These are phyloP conservation scores for Isatis tinctoria DNA, from an alignment of 345 rosid species.

Conservation along the genomic window DNA sequence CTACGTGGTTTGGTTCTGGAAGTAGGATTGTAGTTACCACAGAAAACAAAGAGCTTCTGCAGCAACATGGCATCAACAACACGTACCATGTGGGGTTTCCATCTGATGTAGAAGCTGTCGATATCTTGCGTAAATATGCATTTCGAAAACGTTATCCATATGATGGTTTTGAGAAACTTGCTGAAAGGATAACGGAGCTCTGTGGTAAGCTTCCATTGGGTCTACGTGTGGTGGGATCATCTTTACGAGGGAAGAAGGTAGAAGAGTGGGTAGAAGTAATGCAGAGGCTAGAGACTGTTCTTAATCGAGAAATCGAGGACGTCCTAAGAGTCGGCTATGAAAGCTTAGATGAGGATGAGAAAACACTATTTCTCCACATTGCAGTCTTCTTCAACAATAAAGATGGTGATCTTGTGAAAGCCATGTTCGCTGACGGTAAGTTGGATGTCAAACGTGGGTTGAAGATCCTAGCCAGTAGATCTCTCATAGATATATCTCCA, in stretches of 20 bases:
- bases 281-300: neutral
- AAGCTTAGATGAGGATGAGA: neutral
- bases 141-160: too few species aligned
- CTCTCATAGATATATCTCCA: too few species aligned
- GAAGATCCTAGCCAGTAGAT: too few species aligned
- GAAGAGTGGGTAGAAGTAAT: neutral
- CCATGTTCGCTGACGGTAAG: too few species aligned
- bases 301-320: neutral
- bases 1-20: neutral
- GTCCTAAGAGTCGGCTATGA: constrained; percentile 14
- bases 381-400: constrained; percentile 23
- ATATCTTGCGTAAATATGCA: too few species aligned
- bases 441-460: too few species aligned
- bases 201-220: neutral
- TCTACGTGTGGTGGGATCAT: neutral
- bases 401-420: too few species aligned
- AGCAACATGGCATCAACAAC: neutral
- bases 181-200: too few species aligned
- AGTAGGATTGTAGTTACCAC: neutral
- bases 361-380: constrained; percentile 32
- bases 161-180: too few species aligned
- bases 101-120: too few species aligned
- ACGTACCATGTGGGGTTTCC: too few species aligned
- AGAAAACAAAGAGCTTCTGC: neutral
- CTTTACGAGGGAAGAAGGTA: neutral